Evolutionary conservation across 2,329 filamentous ascomycete species (phyloP).

Genomic region (Pyrenochaeta sp.): DNA sequence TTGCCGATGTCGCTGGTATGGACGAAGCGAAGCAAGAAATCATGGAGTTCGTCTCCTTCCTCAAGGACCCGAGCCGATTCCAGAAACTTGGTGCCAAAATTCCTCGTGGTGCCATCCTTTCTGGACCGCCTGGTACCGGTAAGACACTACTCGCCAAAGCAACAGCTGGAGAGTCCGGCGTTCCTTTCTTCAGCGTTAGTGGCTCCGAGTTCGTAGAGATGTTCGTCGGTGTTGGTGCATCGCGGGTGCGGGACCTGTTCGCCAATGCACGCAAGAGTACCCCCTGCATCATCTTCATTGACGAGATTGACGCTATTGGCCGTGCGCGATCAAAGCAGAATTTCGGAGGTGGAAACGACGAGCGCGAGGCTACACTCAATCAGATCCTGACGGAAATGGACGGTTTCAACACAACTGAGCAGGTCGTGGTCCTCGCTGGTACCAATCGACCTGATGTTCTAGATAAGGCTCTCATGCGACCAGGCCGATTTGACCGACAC

Average conservation of each 20-base stretch:
- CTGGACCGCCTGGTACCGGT: conserved; percentile 97
- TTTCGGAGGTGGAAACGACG: conserved; percentile 91
- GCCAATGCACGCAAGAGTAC: conserved; percentile 94
- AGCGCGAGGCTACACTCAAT: conserved; percentile 95
- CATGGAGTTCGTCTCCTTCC: conserved; percentile 98
- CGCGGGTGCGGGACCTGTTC: conserved; percentile 92
- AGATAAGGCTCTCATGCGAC: conserved; percentile 94
- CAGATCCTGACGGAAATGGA: conserved; percentile 99
- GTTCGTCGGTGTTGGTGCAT: conserved; percentile 98
- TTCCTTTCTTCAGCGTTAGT: conserved; percentile 98
- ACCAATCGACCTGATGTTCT: conserved; percentile 95
- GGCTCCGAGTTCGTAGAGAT: conserved; percentile 99
- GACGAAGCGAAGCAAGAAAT: conserved; percentile 98
- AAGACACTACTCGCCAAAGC: conserved; percentile 98
- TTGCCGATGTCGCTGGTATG: conserved; percentile 95
- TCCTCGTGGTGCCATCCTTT: conserved; percentile 92
- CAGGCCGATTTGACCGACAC: conserved; percentile 95
- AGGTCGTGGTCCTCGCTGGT: conserved; percentile 95
- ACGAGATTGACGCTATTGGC: conserved; percentile 98
- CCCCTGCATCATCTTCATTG: conserved; percentile 99
- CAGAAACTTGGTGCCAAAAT: conserved; percentile 97
- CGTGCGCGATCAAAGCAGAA: conserved; percentile 85
- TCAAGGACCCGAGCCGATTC: conserved; percentile 92
- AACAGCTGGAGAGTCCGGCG: conserved; percentile 93
- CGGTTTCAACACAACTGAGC: conserved; percentile 95